These are phyloP conservation scores for Crucihimalaya himalaica DNA, from an alignment of 345 rosid genomes.

Conservation along the genomic window DNA sequence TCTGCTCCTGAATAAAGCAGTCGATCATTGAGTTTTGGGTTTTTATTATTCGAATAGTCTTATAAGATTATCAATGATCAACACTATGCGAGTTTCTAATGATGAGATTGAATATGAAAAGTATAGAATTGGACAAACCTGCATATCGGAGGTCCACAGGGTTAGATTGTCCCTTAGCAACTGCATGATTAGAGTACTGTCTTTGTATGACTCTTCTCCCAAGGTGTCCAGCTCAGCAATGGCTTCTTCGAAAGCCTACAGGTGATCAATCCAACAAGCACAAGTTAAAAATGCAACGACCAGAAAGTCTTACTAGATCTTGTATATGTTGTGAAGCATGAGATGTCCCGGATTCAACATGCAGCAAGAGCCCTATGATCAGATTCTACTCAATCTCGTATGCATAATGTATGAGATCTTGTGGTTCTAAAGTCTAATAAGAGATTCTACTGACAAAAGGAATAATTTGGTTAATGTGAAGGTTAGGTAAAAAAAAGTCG, in stretches of 20 bases:
- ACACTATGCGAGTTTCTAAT: neutral
- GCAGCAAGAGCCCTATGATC: neutral
- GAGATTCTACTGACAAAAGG: slow-evolving; percentile 34
- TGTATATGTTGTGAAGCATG: neutral
- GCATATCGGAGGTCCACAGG: slow-evolving; percentile 67
- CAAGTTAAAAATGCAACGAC: neutral
- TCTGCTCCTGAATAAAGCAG: slow-evolving; percentile 50
- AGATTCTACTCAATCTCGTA: neutral
- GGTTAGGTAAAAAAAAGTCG: slow-evolving; percentile 10
- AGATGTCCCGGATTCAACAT: slow-evolving; percentile 7
- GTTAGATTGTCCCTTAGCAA: slow-evolving; percentile 64
- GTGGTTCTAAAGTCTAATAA: slow-evolving; percentile 7
- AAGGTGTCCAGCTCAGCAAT: slow-evolving; percentile 69
- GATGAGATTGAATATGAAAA: neutral
- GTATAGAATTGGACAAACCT: slow-evolving; percentile 42
- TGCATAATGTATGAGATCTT: neutral
- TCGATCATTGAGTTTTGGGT: slow-evolving; percentile 17
- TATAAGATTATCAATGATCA: slow-evolving; percentile 6
- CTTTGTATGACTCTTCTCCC: slow-evolving; percentile 69
- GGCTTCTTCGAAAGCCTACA: slow-evolving; percentile 71
- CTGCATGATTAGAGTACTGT: slow-evolving; percentile 70
- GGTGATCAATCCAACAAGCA: neutral
- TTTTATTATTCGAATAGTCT: neutral
- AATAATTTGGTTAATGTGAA: slow-evolving; percentile 25
- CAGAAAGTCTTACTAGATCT: slow-evolving; percentile 1